phyloP scores from a whole-genome alignment of 2,329 filamentous ascomycete species.

The Diaporthe citriasiana region DNA sequence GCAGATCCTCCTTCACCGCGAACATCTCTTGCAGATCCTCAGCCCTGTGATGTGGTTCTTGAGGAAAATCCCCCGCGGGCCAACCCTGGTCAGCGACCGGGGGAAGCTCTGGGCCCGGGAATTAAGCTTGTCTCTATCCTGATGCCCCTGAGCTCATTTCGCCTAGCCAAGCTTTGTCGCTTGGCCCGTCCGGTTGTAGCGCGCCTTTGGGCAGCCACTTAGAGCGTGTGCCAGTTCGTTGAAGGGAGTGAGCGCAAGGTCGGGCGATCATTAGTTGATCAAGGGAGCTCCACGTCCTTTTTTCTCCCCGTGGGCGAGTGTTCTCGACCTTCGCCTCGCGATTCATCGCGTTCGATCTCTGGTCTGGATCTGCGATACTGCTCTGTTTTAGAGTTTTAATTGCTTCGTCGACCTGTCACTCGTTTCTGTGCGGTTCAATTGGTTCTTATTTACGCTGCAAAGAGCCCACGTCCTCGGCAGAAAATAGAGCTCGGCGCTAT shows the following conservation, averaged over 20 bases:
- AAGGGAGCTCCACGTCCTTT: slow-evolving; percentile 17
- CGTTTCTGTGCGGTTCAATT: slow-evolving; percentile 13
- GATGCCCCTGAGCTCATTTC: slow-evolving; percentile 42
- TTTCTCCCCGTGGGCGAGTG: neutral
- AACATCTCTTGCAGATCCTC: slow-evolving; percentile 35
- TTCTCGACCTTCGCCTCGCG: slow-evolving; percentile 25
- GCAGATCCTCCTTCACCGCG: neutral
- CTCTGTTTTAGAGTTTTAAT: neutral
- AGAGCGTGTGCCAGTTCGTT: neutral
- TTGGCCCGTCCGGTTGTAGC: slow-evolving; percentile 29
- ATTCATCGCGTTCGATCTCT: neutral
- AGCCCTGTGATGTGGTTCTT: slow-evolving; percentile 37
- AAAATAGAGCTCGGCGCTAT: neutral
- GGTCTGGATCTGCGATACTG: neutral
- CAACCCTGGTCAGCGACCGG: slow-evolving; percentile 17
- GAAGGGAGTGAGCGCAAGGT: slow-evolving; percentile 1
- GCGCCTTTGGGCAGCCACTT: slow-evolving; percentile 12
- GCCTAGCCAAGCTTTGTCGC: slow-evolving; percentile 17
- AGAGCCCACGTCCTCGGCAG: neutral
- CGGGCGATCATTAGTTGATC: slow-evolving; percentile 16
- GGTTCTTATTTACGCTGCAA: neutral
- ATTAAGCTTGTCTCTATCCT: slow-evolving; percentile 28
- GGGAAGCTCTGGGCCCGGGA: slow-evolving; percentile 11
- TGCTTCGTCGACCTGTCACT: slow-evolving; percentile 20
- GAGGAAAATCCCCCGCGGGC: neutral